Conservation (phyloP, 768 basidiomycete species). For the Tricholoma sp. region DNA sequence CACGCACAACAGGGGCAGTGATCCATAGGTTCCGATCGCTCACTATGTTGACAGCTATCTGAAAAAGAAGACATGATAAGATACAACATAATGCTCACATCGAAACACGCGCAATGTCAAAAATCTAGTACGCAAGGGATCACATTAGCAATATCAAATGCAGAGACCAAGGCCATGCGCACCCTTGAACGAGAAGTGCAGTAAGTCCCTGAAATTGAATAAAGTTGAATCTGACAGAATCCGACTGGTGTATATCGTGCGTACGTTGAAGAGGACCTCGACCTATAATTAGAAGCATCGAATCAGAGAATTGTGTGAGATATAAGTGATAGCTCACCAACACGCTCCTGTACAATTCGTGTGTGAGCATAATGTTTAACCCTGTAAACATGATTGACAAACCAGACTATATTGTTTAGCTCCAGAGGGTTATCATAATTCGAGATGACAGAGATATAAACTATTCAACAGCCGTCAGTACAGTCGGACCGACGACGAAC, state of each 20-base stretch:
- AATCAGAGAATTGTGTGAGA: background rate
- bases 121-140: conserved; percentile 30
- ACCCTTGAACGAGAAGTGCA: no score
- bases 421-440: conserved; percentile 26
- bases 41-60: conserved; percentile 29
- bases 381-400: conserved; percentile 14
- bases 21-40: conserved; percentile 35
- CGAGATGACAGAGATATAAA: conserved; percentile 42
- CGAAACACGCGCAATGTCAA: conserved; percentile 39
- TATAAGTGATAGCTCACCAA: no score
- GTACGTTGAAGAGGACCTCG: conserved; percentile 46
- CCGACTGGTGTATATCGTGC: background rate
- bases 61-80: background rate
- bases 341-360: conserved; percentile 25
- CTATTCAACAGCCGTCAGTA: conserved; percentile 18
- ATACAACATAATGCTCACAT: conserved; percentile 23
- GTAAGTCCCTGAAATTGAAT: no score
- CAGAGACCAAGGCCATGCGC: background rate
- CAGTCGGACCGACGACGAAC: background rate
- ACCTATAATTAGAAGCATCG: conserved; percentile 25
- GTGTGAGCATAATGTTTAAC: background rate
- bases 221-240: no score
- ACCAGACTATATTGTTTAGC: conserved; percentile 35
- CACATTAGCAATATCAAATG: background rate
- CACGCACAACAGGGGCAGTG: conserved; percentile 28